Evolutionary conservation across 179 eudicot species (phyloP), one percentile per base, ranked within the genome.

Genomic region (Corrigiola litoralis): DNA sequence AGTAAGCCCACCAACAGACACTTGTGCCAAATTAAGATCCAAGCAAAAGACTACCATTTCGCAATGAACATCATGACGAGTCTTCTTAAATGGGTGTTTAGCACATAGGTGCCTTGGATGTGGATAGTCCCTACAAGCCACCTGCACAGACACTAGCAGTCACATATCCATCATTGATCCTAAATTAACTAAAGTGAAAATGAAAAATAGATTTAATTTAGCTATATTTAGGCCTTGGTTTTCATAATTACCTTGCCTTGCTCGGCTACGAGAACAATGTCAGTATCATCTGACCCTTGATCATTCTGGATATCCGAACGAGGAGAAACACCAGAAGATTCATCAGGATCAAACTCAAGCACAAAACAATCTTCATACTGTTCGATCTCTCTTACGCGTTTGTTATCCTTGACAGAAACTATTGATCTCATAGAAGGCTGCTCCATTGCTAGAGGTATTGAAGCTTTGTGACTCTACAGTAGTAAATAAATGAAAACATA

Each of bases 71-170:
- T 42, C 47, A 55, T 70, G 74, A 70, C 56, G 5, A 41, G 68
- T 64, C 12, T 18, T 52, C 41, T 75, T 48, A 45, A 75, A 75
- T 27, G 67, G 74, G 67, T 50, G 55, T 11, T 13, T 69, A 10
- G 21, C 78, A 69, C 78, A 75, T 1, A 58, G 21, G 58, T 75
- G 74, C 33, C 78, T 69, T 52, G 78, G 58, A 58, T 75, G 78
- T 69, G 78, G 78, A 36, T 51, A 75, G 49, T 75, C 78, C 52
- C 71, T 75, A 65, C 78, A 69, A 58, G 78, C 78, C 28, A 69
- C 79, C 79, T 75, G 57, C 57, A 27, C 36, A 12, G 20, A 52
- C 21, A 49, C 27, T 6, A 4, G 12, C 4, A 45, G 18, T 45
- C 5, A 34, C 8, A 34, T 34, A 34, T 34, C 49, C 4, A 49